Evolutionary conservation across 2,329 filamentous ascomycete genomes (phyloP).

Genomic region (Diplodia sapinea): DNA sequence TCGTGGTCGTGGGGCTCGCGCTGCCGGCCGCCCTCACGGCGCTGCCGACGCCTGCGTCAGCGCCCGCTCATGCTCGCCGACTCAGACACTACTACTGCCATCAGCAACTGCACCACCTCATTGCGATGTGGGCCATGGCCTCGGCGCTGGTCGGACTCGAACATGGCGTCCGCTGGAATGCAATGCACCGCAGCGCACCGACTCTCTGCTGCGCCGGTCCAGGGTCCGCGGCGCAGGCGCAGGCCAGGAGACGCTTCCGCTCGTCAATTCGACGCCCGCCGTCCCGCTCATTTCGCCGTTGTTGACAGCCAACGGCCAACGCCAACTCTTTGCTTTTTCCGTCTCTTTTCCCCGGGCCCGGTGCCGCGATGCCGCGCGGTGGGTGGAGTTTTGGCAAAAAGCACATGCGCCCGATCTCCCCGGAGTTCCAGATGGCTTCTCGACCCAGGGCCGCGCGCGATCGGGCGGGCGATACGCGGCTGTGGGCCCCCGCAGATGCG

Average conservation of each 20-base stretch:
- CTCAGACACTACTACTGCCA: background rate
- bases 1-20: background rate
- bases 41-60: background rate
- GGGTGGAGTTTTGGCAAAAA: background rate
- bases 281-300: constrained; percentile 3
- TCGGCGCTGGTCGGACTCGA: background rate
- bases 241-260: constrained; percentile 6
- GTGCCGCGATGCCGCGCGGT: constrained; percentile 18
- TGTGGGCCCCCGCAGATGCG: constrained; percentile 25
- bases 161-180: constrained; percentile 15
- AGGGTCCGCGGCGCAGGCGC: background rate
- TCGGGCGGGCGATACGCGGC: constrained; percentile 24
- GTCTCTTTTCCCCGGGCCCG: background rate
- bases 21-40: background rate
- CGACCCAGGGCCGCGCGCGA: background rate
- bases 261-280: constrained; percentile 4
- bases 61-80: background rate
- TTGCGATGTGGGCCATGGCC: background rate
- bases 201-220: background rate
- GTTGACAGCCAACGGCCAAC: constrained; percentile 25
- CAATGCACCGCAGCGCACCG: constrained; percentile 9
- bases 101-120: constrained; percentile 11
- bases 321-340: constrained; percentile 7
- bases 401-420: constrained; percentile 8
- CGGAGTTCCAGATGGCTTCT: background rate